Conservation (phyloP, 2,329 filamentous ascomycete species). For the Diplodia seriata region DNA sequence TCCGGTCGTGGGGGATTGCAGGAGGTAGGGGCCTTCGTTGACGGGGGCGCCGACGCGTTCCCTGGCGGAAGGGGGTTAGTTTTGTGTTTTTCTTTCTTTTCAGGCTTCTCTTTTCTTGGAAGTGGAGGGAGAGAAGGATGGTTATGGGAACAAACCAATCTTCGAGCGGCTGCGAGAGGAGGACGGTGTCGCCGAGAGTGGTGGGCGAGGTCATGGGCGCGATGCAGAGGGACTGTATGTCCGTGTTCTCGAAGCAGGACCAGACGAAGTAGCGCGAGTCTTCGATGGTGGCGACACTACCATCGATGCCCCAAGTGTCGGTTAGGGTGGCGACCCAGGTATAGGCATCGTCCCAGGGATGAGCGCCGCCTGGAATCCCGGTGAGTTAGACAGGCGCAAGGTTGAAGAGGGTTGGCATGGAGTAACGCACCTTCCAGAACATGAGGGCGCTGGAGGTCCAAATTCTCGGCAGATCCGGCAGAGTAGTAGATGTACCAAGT, state of each 20-base stretch:
- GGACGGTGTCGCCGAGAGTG: constrained; percentile 54
- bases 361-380: constrained; percentile 53
- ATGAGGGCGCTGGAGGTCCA: constrained; percentile 60
- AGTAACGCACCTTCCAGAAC: constrained; percentile 57
- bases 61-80: constrained; percentile 13
- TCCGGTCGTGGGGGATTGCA: constrained; percentile 57
- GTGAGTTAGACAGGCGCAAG: background rate
- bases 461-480: constrained; percentile 55
- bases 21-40: constrained; percentile 62
- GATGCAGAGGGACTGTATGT: constrained; percentile 52
- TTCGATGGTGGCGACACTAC: constrained; percentile 58
- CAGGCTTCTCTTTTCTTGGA: too few species aligned
- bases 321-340: constrained; percentile 58
- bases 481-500: constrained; percentile 66
- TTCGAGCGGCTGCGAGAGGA: constrained; percentile 60
- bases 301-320: constrained; percentile 63
- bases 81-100: too few species aligned
- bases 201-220: constrained; percentile 52
- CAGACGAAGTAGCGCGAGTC: constrained; percentile 61
- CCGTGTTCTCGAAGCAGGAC: constrained; percentile 57
- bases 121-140: too few species aligned
- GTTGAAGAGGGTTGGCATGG: background rate
- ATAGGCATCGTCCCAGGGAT: constrained; percentile 59
- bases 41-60: constrained; percentile 59
- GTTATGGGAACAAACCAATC: constrained; percentile 46